Evolutionary conservation across 345 rosid genomes (phyloP).

Genomic region (Eucalyptus camaldulensis): DNA sequence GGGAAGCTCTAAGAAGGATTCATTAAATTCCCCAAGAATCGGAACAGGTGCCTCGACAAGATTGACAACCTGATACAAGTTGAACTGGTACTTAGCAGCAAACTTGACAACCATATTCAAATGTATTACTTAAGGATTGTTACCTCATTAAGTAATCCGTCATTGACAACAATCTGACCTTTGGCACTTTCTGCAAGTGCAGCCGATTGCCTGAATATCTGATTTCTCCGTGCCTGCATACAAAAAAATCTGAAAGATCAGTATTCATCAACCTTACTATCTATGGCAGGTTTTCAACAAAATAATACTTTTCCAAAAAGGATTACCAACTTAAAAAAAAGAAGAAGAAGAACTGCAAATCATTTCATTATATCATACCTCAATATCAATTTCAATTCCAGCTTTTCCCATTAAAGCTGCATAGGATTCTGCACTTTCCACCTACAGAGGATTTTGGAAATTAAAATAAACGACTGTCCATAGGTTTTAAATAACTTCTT

Average conservation of each 20-base stretch:
- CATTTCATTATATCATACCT: conserved; percentile 54
- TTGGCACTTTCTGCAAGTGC: conserved; percentile 57
- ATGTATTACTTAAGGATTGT: neutral
- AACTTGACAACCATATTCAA: neutral
- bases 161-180: conserved; percentile 43
- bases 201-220: conserved; percentile 49
- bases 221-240: conserved; percentile 52
- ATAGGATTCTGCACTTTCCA: conserved; percentile 71
- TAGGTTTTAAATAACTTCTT: neutral
- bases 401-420: conserved; percentile 44
- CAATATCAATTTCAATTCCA: conserved; percentile 63
- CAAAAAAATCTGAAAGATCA: neutral
- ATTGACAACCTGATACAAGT: conserved; percentile 57
- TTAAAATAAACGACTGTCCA: neutral
- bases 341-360: neutral
- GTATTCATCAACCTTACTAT: neutral
- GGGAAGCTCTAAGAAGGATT: conserved; percentile 86
- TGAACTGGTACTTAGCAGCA: neutral
- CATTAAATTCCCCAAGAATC: conserved; percentile 66
- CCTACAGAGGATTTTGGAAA: conserved; percentile 18
- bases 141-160: conserved; percentile 77
- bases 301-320: neutral
- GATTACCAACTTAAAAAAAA: neutral
- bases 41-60: conserved; percentile 95
- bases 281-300: neutral